Evolutionary conservation across 768 basidiomycete species (phyloP), one percentile per base, ranked within the genome.

Genomic region (Hysterangium stoloniferum): DNA sequence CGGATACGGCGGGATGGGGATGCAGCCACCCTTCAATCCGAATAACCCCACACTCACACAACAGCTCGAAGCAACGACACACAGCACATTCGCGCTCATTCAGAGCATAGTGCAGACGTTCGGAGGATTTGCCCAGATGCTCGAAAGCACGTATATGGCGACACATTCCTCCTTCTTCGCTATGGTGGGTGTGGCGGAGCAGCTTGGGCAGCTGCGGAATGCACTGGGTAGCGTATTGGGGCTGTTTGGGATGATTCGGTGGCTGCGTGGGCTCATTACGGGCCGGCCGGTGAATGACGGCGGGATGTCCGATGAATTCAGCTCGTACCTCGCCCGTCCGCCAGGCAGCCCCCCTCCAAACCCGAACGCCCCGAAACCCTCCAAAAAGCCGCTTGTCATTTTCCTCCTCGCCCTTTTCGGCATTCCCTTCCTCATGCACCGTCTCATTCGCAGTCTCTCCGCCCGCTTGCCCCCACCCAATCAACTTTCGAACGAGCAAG

Each of bases 91-190:
- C 61, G 76, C 86, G 25, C 82, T 99, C 51, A 73, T 99, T 25
- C 93, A 97, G 58, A 89, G 87, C 9, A 85, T 99, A 62, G 95
- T 99, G 38, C 88, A 91, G 59, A 96, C 94, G 4, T 95, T 98
- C 68, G 76, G 82, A 0, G 94, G 94, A 20, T 83, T 99, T 55
- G 85, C 95, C 0, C 95, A 98, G 64, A 94, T 99, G 82, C 83
- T 99, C 62, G 95, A 98, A 66, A 84, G 81, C 29, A 98, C 95
- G 4, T 97, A 95, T 68, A 88, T 97, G 84, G 95, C 95, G 2
- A 95, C 92, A 0, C 92, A 95, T 65, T 91, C 88, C 0, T 86
- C 83, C 7, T 95, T 95, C 68, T 95, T 94, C 64, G 91, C 92
- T 51, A 92, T 95, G 84, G 91, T 94, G 45, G 89, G 91, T 55